Conservation (phyloP, 208 protist species). For the Acanthamoeba royreba region DNA sequence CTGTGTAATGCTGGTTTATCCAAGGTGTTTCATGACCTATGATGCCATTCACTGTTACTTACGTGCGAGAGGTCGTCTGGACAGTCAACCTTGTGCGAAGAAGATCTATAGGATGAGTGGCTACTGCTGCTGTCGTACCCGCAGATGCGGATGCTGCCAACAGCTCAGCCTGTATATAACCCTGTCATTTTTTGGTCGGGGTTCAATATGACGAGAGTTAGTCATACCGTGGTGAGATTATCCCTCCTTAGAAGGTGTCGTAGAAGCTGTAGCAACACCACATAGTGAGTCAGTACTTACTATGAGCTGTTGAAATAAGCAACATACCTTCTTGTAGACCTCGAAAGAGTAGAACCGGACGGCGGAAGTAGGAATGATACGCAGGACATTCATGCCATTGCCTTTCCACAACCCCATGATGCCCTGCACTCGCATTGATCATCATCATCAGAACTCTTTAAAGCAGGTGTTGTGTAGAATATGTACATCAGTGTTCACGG, state of each 20-base stretch:
- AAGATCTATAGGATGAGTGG: constrained; percentile 91
- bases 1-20: neutral
- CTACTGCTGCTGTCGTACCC: constrained; percentile 87
- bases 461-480: too few species aligned
- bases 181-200: neutral
- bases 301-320: neutral
- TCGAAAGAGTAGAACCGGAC: constrained; percentile 8
- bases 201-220: neutral
- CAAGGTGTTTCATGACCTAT: too few species aligned
- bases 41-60: neutral
- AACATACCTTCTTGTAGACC: neutral
- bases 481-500: too few species aligned
- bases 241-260: neutral
- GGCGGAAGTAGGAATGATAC: neutral
- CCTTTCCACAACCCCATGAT: neutral
- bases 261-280: neutral
- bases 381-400: neutral
- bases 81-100: constrained; percentile 82
- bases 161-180: constrained; percentile 78
- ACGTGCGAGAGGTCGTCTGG: neutral
- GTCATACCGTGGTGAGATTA: neutral
- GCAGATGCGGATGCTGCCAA: constrained; percentile 22
- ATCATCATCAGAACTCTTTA: neutral
- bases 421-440: neutral
- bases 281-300: neutral